These are phyloP conservation scores for Dimargaris cristalligena DNA, from an alignment of 192 early-diverging fungal genomes.

Conservation along the genomic window DNA sequence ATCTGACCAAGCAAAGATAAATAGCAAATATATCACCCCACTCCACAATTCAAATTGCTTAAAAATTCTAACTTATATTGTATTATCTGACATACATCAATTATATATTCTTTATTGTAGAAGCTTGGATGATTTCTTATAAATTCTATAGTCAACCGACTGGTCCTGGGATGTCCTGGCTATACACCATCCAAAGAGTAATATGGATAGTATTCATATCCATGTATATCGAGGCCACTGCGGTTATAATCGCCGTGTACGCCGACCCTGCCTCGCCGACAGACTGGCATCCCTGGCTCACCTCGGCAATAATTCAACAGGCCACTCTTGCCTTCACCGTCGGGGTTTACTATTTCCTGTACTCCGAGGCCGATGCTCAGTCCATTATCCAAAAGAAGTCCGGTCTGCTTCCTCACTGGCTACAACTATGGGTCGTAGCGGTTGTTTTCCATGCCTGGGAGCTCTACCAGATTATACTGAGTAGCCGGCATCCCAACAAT, in stretches of 20 bases:
- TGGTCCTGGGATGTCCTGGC: too few relatives aligned
- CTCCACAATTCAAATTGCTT: too few relatives aligned
- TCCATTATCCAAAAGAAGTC: neutral
- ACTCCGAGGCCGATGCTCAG: neutral
- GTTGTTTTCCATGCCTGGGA: neutral
- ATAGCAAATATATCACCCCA: too few relatives aligned
- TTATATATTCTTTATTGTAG: too few relatives aligned
- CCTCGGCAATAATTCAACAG: neutral
- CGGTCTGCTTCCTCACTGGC: neutral
- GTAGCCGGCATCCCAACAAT: too few relatives aligned
- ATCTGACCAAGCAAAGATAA: too few relatives aligned
- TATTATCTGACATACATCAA: too few relatives aligned
- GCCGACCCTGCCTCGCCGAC: neutral
- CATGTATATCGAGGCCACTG: neutral
- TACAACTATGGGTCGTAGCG: neutral
- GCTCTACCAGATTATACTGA: neutral
- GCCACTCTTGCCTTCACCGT: neutral
- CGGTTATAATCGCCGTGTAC: neutral
- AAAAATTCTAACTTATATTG: too few relatives aligned
- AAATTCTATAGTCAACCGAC: too few relatives aligned
- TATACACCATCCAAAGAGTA: neutral
- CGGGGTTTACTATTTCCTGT: neutral
- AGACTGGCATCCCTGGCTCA: neutral
- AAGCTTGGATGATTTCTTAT: too few relatives aligned
- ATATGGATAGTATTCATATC: neutral